phyloP scores from a whole-genome alignment of 768 basidiomycete species.

The Russula ochroleuca region DNA sequence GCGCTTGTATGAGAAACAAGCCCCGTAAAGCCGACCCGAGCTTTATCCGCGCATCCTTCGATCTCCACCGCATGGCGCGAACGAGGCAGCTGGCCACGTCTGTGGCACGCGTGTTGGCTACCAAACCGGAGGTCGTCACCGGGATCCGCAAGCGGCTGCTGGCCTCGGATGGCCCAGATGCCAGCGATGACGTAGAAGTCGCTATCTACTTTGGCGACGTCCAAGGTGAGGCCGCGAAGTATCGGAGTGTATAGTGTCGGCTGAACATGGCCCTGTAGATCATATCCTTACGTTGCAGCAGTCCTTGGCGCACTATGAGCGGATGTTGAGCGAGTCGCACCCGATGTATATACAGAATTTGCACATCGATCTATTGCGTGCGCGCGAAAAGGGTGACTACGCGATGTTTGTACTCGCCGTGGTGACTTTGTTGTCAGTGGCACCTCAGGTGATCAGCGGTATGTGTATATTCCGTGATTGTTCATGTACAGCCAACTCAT shows the following conservation, averaged over 20 bases:
- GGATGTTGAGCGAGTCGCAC: constrained; percentile 82
- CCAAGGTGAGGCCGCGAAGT: constrained; percentile 55
- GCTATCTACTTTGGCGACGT: constrained; percentile 89
- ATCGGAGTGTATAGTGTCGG: neutral
- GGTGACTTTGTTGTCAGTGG: constrained; percentile 64
- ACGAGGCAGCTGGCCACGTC: constrained; percentile 76
- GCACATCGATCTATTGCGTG: constrained; percentile 52
- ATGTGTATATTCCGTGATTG: constrained; percentile 25
- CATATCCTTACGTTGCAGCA: constrained; percentile 87
- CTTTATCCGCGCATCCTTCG: constrained; percentile 40
- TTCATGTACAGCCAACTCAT: neutral
- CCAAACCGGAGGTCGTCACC: constrained; percentile 79
- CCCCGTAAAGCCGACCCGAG: neutral
- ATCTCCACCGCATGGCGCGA: constrained; percentile 73
- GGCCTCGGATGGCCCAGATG: constrained; percentile 37
- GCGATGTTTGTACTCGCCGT: constrained; percentile 61
- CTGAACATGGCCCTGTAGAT: constrained; percentile 46
- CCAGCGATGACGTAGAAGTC: constrained; percentile 58
- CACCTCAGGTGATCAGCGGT: constrained; percentile 60
- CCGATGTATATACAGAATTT: constrained; percentile 82
- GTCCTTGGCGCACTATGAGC: constrained; percentile 80
- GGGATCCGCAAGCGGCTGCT: constrained; percentile 73
- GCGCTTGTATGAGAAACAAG: constrained; percentile 4
- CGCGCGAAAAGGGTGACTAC: constrained; percentile 60
- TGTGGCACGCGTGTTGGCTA: constrained; percentile 64